A percentile compares a stretch with the other conserved stretches of the same genome.
Evolutionary conservation across 202 grass and related monocot species (phyloP).

Genomic region (Carex arenaria): DNA sequence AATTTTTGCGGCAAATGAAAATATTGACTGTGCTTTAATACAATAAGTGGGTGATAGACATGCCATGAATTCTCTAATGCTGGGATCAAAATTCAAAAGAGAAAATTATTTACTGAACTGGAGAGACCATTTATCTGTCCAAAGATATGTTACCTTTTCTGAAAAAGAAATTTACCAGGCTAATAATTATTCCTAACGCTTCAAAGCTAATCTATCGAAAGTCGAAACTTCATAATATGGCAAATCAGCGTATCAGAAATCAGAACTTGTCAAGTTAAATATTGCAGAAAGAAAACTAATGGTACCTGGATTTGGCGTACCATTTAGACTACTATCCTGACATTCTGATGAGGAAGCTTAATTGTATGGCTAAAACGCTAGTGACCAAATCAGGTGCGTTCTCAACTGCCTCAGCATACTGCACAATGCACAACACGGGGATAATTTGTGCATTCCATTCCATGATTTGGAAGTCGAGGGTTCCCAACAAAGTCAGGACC

Average conservation of each 20-base stretch:
- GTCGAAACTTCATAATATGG: background rate
- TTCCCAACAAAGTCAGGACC: no score
- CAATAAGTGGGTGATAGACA: background rate
- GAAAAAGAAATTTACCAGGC: background rate
- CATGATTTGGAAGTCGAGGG: no score
- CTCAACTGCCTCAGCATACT: no score
- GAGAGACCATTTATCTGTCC: background rate
- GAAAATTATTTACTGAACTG: background rate
- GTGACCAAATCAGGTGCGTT: no score
- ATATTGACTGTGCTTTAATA: background rate
- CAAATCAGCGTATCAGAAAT: background rate
- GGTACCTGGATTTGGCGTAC: background rate
- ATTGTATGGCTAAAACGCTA: no score
- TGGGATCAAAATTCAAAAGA: background rate
- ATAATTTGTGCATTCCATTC: no score
- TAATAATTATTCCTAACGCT: slow-evolving; percentile 1
- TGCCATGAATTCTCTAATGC: background rate
- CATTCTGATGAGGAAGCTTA: no score
- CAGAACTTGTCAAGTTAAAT: background rate
- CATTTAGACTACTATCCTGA: no score
- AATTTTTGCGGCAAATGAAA: background rate
- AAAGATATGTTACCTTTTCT: background rate
- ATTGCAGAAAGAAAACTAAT: background rate
- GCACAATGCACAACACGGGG: no score
- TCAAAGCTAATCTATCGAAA: background rate